Evolutionary conservation across 2,329 filamentous ascomycete species (phyloP), one percentile per base, ranked within the genome.

Genomic region (Zymoseptoria crescenta): DNA sequence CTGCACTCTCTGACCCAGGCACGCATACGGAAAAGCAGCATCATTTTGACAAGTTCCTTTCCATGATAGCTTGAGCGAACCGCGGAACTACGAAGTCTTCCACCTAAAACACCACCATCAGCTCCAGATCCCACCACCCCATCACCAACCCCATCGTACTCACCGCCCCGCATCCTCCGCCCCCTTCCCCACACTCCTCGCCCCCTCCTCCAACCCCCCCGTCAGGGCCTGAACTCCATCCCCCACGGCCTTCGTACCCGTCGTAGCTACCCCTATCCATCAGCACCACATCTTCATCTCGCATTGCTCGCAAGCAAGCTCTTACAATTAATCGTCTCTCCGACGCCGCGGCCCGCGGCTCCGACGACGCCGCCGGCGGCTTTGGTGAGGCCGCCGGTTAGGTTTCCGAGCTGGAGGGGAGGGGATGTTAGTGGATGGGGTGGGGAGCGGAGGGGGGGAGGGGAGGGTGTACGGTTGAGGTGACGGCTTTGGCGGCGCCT

Each of bases 311-410:
- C 10, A 7, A 8, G 3, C 10, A 7, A 8, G 4, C 20, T 55
- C 54, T 59, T 53, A 64, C 72, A 74, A 63, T 79, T 76, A 52
- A 79, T 66, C 13, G 76, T 78, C 63, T 78, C 75, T 45, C 76
- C 77, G 24, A 78, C 64, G 19, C 76, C 77, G 35, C 74, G 69
- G 49, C 77, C 77, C 10, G 75, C 67, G 13, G 76, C 74, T 51
- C 77, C 81, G 13, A 82, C 77, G 1, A 83, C 75, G 29, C 80
- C 79, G 13, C 81, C 81, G 2, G 79, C 74, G 2, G 80, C 83
- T 60, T 79, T 78, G 6, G 79, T 76, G 19, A 82, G 70, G 41
- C 81, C 81, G n/a, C 80, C 80, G 49, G 78, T 76, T 0, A 78
- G 78, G 68, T 83, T 83, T 54, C 81, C 81, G 27, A 71, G 35